Evolutionary conservation across 352 stramenopile genomes (phyloP), one percentile per base, ranked within the genome.

Genomic region (Blastocystis sp.): DNA sequence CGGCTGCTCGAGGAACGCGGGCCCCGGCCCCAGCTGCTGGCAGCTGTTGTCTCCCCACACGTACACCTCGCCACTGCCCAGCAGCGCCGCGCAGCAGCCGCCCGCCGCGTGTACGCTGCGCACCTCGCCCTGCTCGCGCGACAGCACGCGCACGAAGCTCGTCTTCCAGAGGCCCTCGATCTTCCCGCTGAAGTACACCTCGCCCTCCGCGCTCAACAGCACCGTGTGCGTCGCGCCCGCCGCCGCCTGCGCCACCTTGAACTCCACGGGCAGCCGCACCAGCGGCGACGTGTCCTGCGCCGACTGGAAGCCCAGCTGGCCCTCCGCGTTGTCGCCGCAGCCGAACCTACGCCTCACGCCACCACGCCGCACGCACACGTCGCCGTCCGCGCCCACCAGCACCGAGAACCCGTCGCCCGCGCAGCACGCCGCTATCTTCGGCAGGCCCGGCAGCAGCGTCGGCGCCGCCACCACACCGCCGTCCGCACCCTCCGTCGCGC

Each of bases 141-240:
- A 40, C 4, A 52, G 34, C 42, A 52, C 48, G n/a, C 42, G 24
- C 66, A 48, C 40, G 9, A 24, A 69, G 17, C 21, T 68, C 57
- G 2, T 69, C 57, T 57, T 14, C 48, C 48, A 57, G 48, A 7
- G 48, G 48, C 48, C 14, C 14, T 28, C 48, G 52, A 57, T 43
- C 34, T 38, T 59, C 14, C 74, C 74, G 21, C 21, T 70, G 52
- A 54, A 69, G 19, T 63, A 84, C 45, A 84, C 21, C 7, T 68
- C 60, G 17, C 74, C 74, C 4, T 42, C 34, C n/a, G 65, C 74
- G 34, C 57, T 64, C 17, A 84, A 42, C 9, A 84, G 7, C 52
- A 84, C 24, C n/a, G 52, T 70, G 54, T 63, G 28, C 21, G 34
- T 28, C 19, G 57, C 4, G 34, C 74, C 74, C n/a, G 74, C 74